These are phyloP conservation scores for Sparassis latifolia DNA, from an alignment of 1,284 basidiomycete species.

Conservation along the genomic window DNA sequence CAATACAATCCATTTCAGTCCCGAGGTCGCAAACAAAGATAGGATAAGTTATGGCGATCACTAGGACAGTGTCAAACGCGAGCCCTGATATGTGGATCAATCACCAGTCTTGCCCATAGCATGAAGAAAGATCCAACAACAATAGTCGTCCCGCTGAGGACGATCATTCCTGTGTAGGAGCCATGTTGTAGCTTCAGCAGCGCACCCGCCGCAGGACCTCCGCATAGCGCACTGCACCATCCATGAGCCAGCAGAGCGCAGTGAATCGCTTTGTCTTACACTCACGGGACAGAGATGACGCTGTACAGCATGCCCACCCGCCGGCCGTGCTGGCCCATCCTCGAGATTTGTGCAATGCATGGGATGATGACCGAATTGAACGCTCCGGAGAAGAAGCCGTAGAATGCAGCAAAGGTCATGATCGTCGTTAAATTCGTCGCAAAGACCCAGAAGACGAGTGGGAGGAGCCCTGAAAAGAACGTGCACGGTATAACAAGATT, in stretches of 20 bases:
- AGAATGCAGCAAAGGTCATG: constrained; percentile 47
- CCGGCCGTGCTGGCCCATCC: constrained; percentile 47
- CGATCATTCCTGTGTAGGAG: constrained; percentile 44
- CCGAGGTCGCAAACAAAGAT: too few species aligned
- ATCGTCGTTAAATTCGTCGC: constrained; percentile 27
- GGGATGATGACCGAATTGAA: constrained; percentile 28
- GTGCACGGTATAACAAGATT: constrained; percentile 56
- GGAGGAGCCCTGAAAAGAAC: constrained; percentile 51
- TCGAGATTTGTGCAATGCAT: constrained; percentile 33
- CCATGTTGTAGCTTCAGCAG: constrained; percentile 39
- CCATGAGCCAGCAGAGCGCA: too few species aligned
- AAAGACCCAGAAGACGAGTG: constrained; percentile 52
- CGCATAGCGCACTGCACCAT: constrained; percentile 45
- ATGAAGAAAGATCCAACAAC: constrained; percentile 50
- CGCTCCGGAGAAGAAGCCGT: constrained; percentile 38
- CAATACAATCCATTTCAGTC: too few species aligned
- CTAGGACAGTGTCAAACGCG: background rate
- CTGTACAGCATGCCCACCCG: constrained; percentile 57
- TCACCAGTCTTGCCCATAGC: constrained; percentile 35
- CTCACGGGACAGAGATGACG: constrained; percentile 60
- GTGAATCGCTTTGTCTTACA: constrained; percentile 12
- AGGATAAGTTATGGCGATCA: too few species aligned
- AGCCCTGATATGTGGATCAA: background rate
- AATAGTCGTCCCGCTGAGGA: constrained; percentile 52
- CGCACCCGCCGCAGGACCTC: constrained; percentile 53